Conservation (phyloP, 441 rosid species). For the Populus hybrid region DNA sequence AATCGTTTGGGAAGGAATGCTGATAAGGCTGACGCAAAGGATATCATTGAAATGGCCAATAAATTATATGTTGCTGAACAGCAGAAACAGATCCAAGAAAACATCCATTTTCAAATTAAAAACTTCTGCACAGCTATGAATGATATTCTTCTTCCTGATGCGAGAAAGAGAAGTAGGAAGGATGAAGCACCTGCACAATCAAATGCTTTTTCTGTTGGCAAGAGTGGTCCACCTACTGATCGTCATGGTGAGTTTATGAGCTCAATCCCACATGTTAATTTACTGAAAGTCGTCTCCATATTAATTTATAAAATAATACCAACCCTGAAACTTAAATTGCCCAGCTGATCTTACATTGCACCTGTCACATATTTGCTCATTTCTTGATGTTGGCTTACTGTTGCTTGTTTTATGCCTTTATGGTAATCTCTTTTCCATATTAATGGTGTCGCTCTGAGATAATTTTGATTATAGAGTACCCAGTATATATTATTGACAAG, state of each 20-base stretch:
- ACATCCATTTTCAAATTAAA: conserved; percentile 63
- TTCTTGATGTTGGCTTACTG: neutral
- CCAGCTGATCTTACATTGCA: neutral
- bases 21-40: conserved; percentile 71
- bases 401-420: neutral
- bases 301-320: neutral
- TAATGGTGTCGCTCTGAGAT: neutral
- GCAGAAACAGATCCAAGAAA: conserved; percentile 76
- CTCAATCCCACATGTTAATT: neutral
- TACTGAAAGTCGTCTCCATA: neutral
- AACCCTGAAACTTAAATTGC: neutral
- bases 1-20: conserved; percentile 72
- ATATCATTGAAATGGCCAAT: conserved; percentile 72
- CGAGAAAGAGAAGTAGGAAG: conserved; percentile 15
- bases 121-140: conserved; percentile 60
- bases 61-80: conserved; percentile 69
- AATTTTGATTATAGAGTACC: neutral
- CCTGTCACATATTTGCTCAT: neutral
- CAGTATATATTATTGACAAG: neutral
- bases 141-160: conserved; percentile 51
- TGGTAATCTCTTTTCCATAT: neutral
- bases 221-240: conserved; percentile 28
- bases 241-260: conserved; percentile 41
- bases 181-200: conserved; percentile 30
- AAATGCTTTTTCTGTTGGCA: conserved; percentile 48